Percentiles rank a stretch among this genome's conserved stretches.
Evolutionary conservation across 2,329 filamentous ascomycete genomes (phyloP).

Genomic region (Pyrenochaeta sp.): DNA sequence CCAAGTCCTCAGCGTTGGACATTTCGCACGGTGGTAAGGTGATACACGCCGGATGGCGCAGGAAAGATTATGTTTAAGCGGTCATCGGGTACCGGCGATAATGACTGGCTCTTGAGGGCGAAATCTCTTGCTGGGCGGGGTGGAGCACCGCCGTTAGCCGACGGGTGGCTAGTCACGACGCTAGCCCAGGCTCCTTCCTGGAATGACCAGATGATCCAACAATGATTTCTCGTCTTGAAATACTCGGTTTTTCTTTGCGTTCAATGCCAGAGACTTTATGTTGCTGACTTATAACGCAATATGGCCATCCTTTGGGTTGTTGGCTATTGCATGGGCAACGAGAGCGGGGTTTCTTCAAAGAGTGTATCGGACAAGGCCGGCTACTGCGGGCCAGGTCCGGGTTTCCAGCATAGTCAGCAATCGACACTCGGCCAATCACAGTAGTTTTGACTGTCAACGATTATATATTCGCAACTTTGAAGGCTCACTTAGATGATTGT

Average conservation of each 20-base stretch:
- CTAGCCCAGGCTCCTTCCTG: not conserved
- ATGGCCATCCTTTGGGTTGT: no score
- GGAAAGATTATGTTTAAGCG: slow-evolving; percentile 30
- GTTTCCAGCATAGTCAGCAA: no score
- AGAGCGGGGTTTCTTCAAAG: not conserved
- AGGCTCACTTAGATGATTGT: no score
- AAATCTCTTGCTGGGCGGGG: not conserved
- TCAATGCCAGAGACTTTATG: no score
- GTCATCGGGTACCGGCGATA: slow-evolving; percentile 25
- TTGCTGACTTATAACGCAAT: no score
- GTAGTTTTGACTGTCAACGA: no score
- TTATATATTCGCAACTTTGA: no score
- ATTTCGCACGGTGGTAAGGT: slow-evolving; percentile 24
- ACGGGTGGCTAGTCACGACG: not conserved
- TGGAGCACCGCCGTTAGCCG: not conserved
- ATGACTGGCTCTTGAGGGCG: slow-evolving; percentile 27
- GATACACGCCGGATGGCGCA: slow-evolving; percentile 40
- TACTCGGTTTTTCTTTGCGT: no score
- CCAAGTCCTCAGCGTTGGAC: slow-evolving; percentile 25
- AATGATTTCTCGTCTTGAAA: no score
- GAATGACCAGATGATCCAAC: no score
- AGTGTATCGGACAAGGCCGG: not conserved
- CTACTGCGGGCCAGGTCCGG: slow-evolving; percentile 3
- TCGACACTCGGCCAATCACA: no score
- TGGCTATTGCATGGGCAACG: no score